Conservation (phyloP, 108 stramenopile species). For the Licmophora abbreviata region DNA sequence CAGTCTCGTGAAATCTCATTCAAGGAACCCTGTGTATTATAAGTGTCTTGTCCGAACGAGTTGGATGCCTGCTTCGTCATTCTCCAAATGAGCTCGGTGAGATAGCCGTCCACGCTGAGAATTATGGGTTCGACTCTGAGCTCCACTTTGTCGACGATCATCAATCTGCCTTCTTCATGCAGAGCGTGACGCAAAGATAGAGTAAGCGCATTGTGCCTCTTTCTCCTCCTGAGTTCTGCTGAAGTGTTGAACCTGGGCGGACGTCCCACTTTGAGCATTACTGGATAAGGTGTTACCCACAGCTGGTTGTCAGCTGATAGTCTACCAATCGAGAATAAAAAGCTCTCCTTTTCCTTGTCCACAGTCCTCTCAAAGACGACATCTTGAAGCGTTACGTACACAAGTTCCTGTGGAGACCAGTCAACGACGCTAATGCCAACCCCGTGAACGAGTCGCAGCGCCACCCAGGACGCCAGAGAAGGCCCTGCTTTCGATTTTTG, state of each 20-base stretch:
- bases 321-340: constrained; percentile 22
- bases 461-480: background rate
- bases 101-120: constrained; percentile 31
- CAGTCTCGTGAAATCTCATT: too few species aligned
- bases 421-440: constrained; percentile 59
- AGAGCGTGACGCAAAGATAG: constrained; percentile 1
- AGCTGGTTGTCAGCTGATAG: constrained; percentile 52
- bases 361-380: constrained; percentile 19
- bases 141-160: constrained; percentile 25
- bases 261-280: constrained; percentile 39
- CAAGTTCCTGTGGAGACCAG: constrained; percentile 46
- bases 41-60: too few species aligned
- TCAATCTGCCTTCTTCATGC: constrained; percentile 18
- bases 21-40: too few species aligned
- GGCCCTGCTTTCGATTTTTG: background rate
- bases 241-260: too few species aligned
- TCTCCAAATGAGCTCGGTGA: constrained; percentile 13
- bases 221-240: too few species aligned
- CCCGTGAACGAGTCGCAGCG: constrained; percentile 10
- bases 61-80: constrained; percentile 26
- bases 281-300: constrained; percentile 63
- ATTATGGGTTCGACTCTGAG: constrained; percentile 31
- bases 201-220: constrained; percentile 7
- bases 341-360: constrained; percentile 13
- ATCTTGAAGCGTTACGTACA: constrained; percentile 37